Conservation (phyloP, 2,329 filamentous ascomycete species). For the Harringtonia aguacate region DNA sequence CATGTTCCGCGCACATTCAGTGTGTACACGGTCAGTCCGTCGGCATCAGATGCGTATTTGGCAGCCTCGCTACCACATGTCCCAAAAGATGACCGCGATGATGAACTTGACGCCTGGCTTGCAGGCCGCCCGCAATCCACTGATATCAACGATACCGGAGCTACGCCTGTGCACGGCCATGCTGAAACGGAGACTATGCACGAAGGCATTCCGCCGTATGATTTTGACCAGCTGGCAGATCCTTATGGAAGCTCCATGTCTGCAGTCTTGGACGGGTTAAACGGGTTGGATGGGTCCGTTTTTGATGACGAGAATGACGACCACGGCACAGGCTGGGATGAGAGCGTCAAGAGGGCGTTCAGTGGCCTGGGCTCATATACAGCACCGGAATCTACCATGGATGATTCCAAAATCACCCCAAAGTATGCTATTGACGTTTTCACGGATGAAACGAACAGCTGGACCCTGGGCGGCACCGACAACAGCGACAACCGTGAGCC, state of each 20-base stretch:
- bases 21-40: slow-evolving; percentile 8
- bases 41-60: neutral
- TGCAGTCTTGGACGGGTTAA: no score
- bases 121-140: neutral
- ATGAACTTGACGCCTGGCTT: slow-evolving; percentile 2
- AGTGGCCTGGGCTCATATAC: no score
- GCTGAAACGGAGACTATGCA: no score
- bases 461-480: neutral
- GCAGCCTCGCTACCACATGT: neutral
- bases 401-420: neutral
- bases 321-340: neutral
- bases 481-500: neutral
- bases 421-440: slow-evolving; percentile 10
- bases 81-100: neutral
- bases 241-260: neutral
- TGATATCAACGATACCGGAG: no score
- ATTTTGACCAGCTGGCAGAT: slow-evolving; percentile 7
- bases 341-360: no score
- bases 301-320: neutral
- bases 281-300: no score
- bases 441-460: no score
- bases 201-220: slow-evolving; percentile 5
- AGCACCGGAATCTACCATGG: neutral
- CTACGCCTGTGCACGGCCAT: no score
- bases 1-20: slow-evolving; percentile 7